Evolutionary conservation across 129 eudicot genomes (phyloP), one percentile per base, ranked within the genome.

Genomic region (Dittrichia graveolens): DNA sequence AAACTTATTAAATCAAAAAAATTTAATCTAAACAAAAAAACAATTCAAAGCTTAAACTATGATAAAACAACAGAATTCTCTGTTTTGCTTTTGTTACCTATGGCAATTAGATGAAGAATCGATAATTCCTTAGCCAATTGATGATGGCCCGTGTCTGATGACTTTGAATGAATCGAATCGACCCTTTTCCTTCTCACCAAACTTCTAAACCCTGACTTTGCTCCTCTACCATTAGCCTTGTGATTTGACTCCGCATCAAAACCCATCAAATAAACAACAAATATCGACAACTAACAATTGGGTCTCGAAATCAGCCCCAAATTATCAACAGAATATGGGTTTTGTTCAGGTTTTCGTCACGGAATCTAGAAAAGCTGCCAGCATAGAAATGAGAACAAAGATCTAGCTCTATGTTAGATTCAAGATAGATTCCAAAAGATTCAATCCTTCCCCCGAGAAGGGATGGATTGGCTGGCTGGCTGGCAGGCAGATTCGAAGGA

Each of bases 171-270:
- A 65, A 67, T 60, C 0, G 96, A 93, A 85, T 93, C 98, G 34
- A 93, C 98, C 84, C 90, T 85, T 75, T 92, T 92, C 61, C 98
- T 89, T 80, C 98, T 93, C 62, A 89, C 85, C 69, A 89, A 73
- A 74, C 87, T 76, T 59, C 75, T 86, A 31, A 89, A 82, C 79
- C 82, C 86, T 46, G 74, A 67, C 57, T 71, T 62, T 19, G 67
- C 46, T 37, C 72, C 78, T 13, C 75, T 84, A 31, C 71, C 86
- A 43, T 62, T 73, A 53, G 56, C 78, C 63, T 77, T 78, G 10
- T 78, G 84, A 61, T 83, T 80, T 15, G 88, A 61, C 76, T 88
- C 86, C 31, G 65, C 59, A n/a, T 67, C 72, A 77, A 80, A 78
- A 65, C 89, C 95, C 96, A 90, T 87, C 49, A 82, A 70, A 75